These are phyloP conservation scores for Gracilaria gracilis DNA, from an alignment of 23 red algal genomes.

Conservation along the genomic window DNA sequence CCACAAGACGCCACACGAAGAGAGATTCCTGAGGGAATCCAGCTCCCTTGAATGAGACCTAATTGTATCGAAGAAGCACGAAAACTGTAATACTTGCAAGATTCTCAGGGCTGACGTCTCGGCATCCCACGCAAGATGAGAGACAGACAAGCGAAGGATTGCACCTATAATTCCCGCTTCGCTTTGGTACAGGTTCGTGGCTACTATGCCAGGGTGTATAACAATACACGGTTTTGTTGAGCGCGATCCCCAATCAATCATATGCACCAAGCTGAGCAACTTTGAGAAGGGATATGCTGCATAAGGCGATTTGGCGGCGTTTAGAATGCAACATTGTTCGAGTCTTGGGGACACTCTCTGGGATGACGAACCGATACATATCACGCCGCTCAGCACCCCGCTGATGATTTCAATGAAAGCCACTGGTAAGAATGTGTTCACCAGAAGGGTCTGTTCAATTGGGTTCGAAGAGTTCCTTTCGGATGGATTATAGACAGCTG, in stretches of 20 bases:
- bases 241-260: slow-evolving; percentile 11
- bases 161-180: slow-evolving; percentile 37
- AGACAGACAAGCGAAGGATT: slow-evolving; percentile 42
- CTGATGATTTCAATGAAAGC: slow-evolving; percentile 33
- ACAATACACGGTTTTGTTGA: slow-evolving; percentile 48
- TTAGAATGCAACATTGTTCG: not conserved
- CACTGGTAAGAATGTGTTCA: slow-evolving; percentile 40
- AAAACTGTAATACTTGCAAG: slow-evolving; percentile 10
- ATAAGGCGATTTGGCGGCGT: slow-evolving; percentile 17
- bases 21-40: not conserved
- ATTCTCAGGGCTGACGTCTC: slow-evolving; percentile 39
- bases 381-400: slow-evolving; percentile 20
- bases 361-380: slow-evolving; percentile 56
- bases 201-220: slow-evolving; percentile 71
- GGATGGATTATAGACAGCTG: slow-evolving; percentile 53
- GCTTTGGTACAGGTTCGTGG: slow-evolving; percentile 44
- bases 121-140: slow-evolving; percentile 24
- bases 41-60: not conserved
- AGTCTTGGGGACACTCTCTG: slow-evolving; percentile 35
- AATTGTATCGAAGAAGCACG: not conserved
- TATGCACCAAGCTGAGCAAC: slow-evolving; percentile 30
- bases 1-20: slow-evolving; percentile 10
- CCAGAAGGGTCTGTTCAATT: slow-evolving; percentile 33
- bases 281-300: slow-evolving; percentile 56
- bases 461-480: not conserved